These are phyloP conservation scores for Blastobotrys aristatus DNA, from an alignment of 1,139 yeast genomes.

Conservation along the genomic window DNA sequence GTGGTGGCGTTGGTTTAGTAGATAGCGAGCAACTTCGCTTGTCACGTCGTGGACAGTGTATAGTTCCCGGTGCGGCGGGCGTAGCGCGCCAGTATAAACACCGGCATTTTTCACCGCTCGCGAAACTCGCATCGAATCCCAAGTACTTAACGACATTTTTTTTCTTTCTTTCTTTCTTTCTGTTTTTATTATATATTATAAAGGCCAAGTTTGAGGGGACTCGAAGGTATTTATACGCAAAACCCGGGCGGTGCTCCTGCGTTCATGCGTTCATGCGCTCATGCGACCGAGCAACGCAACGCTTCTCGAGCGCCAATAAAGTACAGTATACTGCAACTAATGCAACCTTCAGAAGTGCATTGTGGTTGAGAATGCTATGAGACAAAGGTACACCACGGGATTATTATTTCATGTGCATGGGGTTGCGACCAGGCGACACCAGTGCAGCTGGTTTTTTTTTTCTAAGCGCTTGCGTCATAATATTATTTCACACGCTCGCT, in stretches of 20 bases:
- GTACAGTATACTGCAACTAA: no score
- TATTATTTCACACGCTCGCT: not conserved
- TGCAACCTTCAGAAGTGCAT: no score
- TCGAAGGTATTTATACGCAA: not conserved
- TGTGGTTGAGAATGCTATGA: no score
- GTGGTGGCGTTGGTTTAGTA: not conserved
- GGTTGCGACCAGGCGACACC: not conserved
- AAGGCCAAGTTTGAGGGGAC: not conserved
- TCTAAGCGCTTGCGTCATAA: not conserved
- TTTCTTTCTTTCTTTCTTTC: not conserved
- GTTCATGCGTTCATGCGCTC: no score
- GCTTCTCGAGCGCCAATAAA: no score
- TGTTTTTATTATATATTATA: not conserved
- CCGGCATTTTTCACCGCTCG: not conserved
- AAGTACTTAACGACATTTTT: constrained; percentile 4
- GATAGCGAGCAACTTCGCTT: not conserved
- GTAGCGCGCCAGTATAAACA: not conserved
- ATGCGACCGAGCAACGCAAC: no score
- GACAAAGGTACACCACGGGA: not conserved
- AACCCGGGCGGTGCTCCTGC: no score
- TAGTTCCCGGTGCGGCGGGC: not conserved
- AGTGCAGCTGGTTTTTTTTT: not conserved
- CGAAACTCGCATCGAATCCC: not conserved
- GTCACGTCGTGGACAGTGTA: not conserved
- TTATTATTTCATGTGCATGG: not conserved